Conservation (phyloP, 306 rosid genomes). For the Cicer judaicum region DNA sequence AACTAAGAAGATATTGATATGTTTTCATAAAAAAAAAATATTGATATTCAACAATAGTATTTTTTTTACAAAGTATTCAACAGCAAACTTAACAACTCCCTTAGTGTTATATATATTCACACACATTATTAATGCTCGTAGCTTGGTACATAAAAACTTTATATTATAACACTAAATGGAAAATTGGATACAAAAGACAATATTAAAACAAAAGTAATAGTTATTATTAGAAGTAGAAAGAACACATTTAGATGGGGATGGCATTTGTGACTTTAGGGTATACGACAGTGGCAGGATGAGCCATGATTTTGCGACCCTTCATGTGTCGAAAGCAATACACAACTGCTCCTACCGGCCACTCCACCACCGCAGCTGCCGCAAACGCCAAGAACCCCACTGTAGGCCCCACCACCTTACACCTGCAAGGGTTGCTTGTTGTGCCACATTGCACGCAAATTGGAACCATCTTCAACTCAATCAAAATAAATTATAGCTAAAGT, state of each 20-base stretch:
- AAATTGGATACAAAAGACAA: background rate
- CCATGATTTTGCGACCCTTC: conserved; percentile 77
- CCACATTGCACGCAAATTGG: conserved; percentile 77
- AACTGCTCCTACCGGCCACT: conserved; percentile 83
- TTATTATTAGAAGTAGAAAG: background rate
- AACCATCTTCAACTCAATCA: conserved; percentile 32
- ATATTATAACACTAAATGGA: background rate
- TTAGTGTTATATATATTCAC: background rate
- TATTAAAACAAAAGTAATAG: background rate
- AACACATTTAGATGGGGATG: background rate
- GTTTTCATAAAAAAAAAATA: too few relatives aligned
- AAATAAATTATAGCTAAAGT: background rate
- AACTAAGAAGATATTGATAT: too few relatives aligned
- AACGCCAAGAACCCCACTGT: conserved; percentile 74
- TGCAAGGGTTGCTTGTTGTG: conserved; percentile 69
- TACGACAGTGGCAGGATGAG: conserved; percentile 65
- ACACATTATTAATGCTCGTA: background rate
- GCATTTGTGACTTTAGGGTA: conserved; percentile 63
- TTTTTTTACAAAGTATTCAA: too few relatives aligned
- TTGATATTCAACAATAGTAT: too few relatives aligned
- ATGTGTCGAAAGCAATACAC: conserved; percentile 60
- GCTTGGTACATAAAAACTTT: background rate
- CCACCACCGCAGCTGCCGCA: conserved; percentile 62
- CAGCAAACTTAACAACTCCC: too few relatives aligned
- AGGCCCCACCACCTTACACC: conserved; percentile 88